Evolutionary conservation across 768 basidiomycete genomes (phyloP).

Genomic region (Thelephora aurantiotincta): DNA sequence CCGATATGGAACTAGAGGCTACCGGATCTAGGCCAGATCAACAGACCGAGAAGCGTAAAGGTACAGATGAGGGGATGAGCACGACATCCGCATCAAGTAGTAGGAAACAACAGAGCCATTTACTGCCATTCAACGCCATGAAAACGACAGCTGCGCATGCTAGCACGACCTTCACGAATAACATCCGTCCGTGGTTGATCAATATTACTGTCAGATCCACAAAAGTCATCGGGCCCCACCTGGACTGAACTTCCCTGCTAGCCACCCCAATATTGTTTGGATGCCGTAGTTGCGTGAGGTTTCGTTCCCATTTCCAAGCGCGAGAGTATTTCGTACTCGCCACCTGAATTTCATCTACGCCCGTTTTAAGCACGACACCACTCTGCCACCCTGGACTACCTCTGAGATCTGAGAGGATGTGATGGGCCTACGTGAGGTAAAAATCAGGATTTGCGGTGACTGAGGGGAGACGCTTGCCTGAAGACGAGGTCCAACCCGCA

Average conservation of each 20-base stretch:
- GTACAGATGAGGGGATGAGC: slow-evolving; percentile 8
- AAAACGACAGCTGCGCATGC: slow-evolving; percentile 63
- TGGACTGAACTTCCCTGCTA: slow-evolving; percentile 61
- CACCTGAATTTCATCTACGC: slow-evolving; percentile 69
- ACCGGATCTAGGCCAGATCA: slow-evolving; percentile 22
- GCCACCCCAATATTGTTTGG: slow-evolving; percentile 67
- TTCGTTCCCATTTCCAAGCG: background rate
- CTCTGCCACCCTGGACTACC: slow-evolving; percentile 90
- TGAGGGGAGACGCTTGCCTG: too few relatives aligned
- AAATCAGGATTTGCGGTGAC: background rate
- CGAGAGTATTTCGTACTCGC: slow-evolving; percentile 34
- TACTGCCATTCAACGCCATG: slow-evolving; percentile 67
- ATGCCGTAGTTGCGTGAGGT: slow-evolving; percentile 38
- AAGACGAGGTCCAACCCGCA: slow-evolving; percentile 98
- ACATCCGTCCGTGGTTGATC: slow-evolving; percentile 16
- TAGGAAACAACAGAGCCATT: slow-evolving; percentile 53
- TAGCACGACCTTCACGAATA: slow-evolving; percentile 33
- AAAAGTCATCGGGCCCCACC: slow-evolving; percentile 32
- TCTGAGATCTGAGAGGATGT: slow-evolving; percentile 89
- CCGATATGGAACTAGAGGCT: slow-evolving; percentile 45
- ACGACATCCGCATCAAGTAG: slow-evolving; percentile 2
- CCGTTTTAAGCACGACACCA: slow-evolving; percentile 95
- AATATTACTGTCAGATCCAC: background rate
- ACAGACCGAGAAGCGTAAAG: slow-evolving; percentile 24
- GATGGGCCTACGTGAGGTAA: slow-evolving; percentile 54